phyloP scores from a whole-genome alignment of 2,329 filamentous ascomycete species.

The Colletotrichum tropicale region DNA sequence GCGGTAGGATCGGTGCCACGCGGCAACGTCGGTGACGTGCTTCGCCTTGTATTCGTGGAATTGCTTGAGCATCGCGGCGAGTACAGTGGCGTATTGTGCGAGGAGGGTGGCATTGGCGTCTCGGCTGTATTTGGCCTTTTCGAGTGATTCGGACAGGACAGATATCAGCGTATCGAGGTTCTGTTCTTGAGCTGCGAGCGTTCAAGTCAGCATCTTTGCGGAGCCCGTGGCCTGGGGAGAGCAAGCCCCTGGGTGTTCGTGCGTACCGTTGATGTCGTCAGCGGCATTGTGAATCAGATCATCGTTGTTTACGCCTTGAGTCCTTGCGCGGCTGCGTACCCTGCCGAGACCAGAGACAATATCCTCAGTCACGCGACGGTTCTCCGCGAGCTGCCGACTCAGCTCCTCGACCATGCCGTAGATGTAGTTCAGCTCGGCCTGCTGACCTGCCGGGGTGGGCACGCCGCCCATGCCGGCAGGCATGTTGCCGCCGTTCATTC shows the following conservation, averaged over 20 bases:
- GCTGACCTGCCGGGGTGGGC: conserved; percentile 70
- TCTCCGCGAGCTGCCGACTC: conserved; percentile 66
- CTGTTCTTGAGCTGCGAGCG: conserved; percentile 54
- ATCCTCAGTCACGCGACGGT: conserved; percentile 64
- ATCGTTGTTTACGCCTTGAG: conserved; percentile 59
- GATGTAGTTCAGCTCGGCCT: conserved; percentile 71
- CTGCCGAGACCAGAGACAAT: conserved; percentile 68
- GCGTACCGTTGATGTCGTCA: conserved; percentile 61
- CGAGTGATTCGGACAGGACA: conserved; percentile 64
- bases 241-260: background rate
- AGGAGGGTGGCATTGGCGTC: conserved; percentile 65
- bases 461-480: conserved; percentile 49
- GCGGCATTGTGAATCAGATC: conserved; percentile 61
- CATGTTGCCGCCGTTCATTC: conserved; percentile 53
- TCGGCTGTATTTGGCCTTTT: conserved; percentile 63
- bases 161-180: conserved; percentile 68
- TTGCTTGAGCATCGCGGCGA: conserved; percentile 64
- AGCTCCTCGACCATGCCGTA: conserved; percentile 72
- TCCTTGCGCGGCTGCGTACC: conserved; percentile 61
- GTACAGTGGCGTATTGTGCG: conserved; percentile 60
- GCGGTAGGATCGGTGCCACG: conserved; percentile 72
- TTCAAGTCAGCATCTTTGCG: background rate
- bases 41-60: conserved; percentile 70
- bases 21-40: conserved; percentile 63
- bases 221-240: background rate